phyloP scores from a whole-genome alignment of 2,329 filamentous ascomycete genomes.

The Ustilaginoidea virens region DNA sequence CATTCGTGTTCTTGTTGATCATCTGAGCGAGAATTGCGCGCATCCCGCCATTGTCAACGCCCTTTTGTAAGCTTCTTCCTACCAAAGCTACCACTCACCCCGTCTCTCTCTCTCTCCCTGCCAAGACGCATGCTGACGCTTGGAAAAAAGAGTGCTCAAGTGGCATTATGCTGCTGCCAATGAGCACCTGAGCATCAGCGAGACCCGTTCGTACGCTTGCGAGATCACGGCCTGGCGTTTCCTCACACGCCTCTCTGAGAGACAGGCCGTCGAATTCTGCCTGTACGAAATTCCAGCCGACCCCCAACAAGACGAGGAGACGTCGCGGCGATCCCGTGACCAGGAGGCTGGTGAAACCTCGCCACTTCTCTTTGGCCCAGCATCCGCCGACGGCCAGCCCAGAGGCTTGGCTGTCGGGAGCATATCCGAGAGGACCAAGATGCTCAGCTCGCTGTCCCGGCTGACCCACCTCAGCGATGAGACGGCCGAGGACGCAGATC shows the following conservation, averaged over 20 bases:
- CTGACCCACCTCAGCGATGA: slow-evolving; percentile 28
- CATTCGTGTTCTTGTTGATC: slow-evolving; percentile 42
- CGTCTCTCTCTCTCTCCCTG: neutral
- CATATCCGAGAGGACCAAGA: slow-evolving; percentile 28
- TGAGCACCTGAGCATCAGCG: slow-evolving; percentile 49
- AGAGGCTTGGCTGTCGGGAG: slow-evolving; percentile 18
- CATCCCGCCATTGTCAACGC: slow-evolving; percentile 60
- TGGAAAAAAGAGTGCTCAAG: slow-evolving; percentile 44
- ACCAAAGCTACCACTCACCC: neutral
- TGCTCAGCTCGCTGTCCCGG: slow-evolving; percentile 38
- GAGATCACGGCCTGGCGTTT: slow-evolving; percentile 75
- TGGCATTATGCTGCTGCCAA: slow-evolving; percentile 54
- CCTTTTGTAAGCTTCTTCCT: slow-evolving; percentile 53
- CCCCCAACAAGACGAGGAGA: slow-evolving; percentile 9
- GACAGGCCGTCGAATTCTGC: slow-evolving; percentile 59
- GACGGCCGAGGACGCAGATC: slow-evolving; percentile 35
- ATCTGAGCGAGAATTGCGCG: slow-evolving; percentile 46
- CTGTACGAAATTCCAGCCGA: slow-evolving; percentile 52
- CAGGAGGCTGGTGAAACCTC: slow-evolving; percentile 33
- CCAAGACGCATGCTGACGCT: neutral
- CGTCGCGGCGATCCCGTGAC: slow-evolving; percentile 7
- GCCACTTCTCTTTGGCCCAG: slow-evolving; percentile 26
- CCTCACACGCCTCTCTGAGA: slow-evolving; percentile 52
- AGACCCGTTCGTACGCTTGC: slow-evolving; percentile 56
- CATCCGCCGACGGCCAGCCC: slow-evolving; percentile 10